Conservation (phyloP, 2,329 filamentous ascomycete species). For the Aspergillus sp. region DNA sequence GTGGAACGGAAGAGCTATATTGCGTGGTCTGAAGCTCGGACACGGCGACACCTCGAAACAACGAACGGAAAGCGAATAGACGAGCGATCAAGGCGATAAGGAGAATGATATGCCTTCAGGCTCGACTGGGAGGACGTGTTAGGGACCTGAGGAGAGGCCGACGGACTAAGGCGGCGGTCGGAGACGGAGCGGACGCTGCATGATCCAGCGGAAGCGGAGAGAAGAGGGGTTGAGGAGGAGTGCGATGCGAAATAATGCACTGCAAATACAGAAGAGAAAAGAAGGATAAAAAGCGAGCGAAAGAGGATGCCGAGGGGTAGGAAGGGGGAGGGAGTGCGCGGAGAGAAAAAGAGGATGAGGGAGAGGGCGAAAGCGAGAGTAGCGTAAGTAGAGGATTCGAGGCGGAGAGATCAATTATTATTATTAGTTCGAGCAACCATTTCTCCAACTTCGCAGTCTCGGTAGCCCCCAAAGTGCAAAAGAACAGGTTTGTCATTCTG, state of each 20-base stretch:
- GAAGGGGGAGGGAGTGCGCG: slow-evolving; percentile 2
- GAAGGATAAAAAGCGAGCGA: slow-evolving; percentile 12
- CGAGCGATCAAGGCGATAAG: slow-evolving; percentile 8
- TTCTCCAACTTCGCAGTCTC: neutral
- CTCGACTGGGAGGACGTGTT: slow-evolving; percentile 14
- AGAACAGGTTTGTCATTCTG: neutral
- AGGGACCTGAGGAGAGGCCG: slow-evolving; percentile 22
- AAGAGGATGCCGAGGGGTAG: slow-evolving; percentile 13
- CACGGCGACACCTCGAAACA: slow-evolving; percentile 18
- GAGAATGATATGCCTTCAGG: slow-evolving; percentile 1
- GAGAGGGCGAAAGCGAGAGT: slow-evolving; percentile 10
- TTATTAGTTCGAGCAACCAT: slow-evolving; percentile 5
- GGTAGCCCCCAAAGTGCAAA: neutral
- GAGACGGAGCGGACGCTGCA: slow-evolving; percentile 37
- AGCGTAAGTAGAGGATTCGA: slow-evolving; percentile 7
- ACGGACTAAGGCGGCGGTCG: slow-evolving; percentile 40
- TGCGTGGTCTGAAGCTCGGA: slow-evolving; percentile 13
- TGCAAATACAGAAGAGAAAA: slow-evolving; percentile 15
- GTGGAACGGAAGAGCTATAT: slow-evolving; percentile 19
- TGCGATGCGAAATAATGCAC: slow-evolving; percentile 4
- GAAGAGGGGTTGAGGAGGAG: slow-evolving; percentile 13
- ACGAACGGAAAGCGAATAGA: slow-evolving; percentile 4
- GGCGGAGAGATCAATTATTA: slow-evolving; percentile 13
- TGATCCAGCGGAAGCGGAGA: slow-evolving; percentile 29
- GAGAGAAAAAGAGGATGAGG: slow-evolving; percentile 10